A percentile compares a stretch with the other conserved stretches of the same genome.
Conservation (phyloP, 2,329 filamentous ascomycete genomes). For the Diaporthe helianthi region DNA sequence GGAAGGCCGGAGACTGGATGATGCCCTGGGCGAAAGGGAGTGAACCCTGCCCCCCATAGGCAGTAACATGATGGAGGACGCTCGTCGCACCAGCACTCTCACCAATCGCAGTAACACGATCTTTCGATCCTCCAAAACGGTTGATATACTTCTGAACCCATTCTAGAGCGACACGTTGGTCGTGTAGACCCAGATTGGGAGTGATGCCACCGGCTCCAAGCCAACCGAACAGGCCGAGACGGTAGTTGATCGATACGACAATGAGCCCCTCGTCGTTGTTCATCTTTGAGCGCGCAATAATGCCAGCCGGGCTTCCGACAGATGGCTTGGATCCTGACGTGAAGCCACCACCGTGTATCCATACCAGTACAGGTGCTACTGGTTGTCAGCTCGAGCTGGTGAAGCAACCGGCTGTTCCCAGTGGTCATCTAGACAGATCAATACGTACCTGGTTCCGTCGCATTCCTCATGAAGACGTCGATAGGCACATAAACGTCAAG, state of each 20-base stretch:
- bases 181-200: constrained; percentile 52
- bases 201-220: constrained; percentile 46
- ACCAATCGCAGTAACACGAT: constrained; percentile 51
- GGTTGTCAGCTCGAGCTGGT: constrained; percentile 43
- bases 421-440: background rate
- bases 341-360: constrained; percentile 55
- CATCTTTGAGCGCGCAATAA: constrained; percentile 28
- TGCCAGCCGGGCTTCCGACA: constrained; percentile 19
- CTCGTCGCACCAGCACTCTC: constrained; percentile 55
- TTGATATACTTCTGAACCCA: constrained; percentile 52
- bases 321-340: constrained; percentile 50
- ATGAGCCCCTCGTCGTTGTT: constrained; percentile 47
- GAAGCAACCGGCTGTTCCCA: constrained; percentile 38
- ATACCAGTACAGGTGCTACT: constrained; percentile 53
- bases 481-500: constrained; percentile 57
- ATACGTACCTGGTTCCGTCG: constrained; percentile 6
- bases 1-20: constrained; percentile 46
- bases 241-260: constrained; percentile 56
- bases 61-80: constrained; percentile 57
- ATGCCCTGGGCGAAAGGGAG: constrained; percentile 50
- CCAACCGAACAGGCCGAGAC: constrained; percentile 56
- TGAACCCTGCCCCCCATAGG: constrained; percentile 49
- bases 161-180: constrained; percentile 49
- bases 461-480: constrained; percentile 39
- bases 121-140: constrained; percentile 51